Conservation (phyloP, 495 filamentous ascomycete species). For the Bacidia gigantensis region DNA sequence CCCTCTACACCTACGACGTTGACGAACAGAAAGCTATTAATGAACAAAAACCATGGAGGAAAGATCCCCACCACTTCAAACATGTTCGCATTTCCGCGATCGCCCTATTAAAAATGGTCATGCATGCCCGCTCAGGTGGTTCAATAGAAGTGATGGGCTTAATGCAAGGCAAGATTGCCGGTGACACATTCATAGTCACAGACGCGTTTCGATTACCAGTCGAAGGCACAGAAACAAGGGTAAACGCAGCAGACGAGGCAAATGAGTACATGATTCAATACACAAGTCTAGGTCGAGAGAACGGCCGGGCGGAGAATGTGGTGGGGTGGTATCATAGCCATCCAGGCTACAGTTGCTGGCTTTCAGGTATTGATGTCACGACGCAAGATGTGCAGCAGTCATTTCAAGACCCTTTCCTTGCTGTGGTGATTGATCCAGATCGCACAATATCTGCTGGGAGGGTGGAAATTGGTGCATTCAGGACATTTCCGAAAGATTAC, state of each 20-base stretch:
- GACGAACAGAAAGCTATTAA: constrained; percentile 44
- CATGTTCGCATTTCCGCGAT: constrained; percentile 83
- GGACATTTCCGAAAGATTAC: constrained; percentile 74
- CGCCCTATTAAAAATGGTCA: constrained; percentile 96
- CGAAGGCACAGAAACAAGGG: constrained; percentile 93
- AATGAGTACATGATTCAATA: constrained; percentile 95
- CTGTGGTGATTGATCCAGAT: constrained; percentile 94
- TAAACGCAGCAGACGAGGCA: constrained; percentile 88
- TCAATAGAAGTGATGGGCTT: constrained; percentile 93
- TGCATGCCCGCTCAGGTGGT: constrained; percentile 91
- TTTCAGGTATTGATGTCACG: constrained; percentile 85
- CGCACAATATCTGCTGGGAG: constrained; percentile 88
- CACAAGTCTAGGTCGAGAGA: constrained; percentile 57
- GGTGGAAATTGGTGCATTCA: constrained; percentile 94
- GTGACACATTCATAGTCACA: constrained; percentile 77
- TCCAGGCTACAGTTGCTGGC: constrained; percentile 97
- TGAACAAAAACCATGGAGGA: constrained; percentile 59
- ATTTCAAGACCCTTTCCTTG: constrained; percentile 79
- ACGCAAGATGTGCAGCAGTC: constrained; percentile 76
- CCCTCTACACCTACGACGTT: constrained; percentile 72
- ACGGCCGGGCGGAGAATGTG: constrained; percentile 71
- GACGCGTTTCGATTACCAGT: constrained; percentile 92
- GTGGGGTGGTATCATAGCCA: constrained; percentile 99
- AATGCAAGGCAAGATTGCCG: constrained; percentile 89
- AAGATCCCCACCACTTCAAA: constrained; percentile 84